A percentile compares a stretch with the other conserved stretches of the same genome.
These are phyloP conservation scores for Helotiales sp. DNA, from an alignment of 2,329 filamentous ascomycete species.

Conservation along the genomic window DNA sequence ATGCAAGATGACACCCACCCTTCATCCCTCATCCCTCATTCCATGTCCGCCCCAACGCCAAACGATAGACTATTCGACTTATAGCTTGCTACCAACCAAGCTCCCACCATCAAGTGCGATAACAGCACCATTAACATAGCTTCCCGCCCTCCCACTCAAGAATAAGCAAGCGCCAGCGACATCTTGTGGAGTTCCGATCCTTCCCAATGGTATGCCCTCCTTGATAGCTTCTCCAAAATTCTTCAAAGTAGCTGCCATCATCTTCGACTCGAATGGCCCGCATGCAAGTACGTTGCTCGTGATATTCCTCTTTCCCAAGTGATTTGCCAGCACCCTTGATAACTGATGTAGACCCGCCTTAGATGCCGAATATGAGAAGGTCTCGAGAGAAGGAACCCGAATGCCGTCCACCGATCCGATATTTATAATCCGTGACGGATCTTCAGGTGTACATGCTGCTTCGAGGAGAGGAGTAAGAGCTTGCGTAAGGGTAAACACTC, in stretches of 20 bases:
- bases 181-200: constrained; percentile 68
- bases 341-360: constrained; percentile 68
- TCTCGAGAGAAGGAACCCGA: constrained; percentile 57
- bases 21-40: background rate
- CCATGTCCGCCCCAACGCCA: background rate
- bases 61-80: constrained; percentile 3
- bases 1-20: background rate
- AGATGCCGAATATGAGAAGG: constrained; percentile 58
- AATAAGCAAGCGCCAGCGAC: constrained; percentile 73
- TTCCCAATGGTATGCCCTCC: constrained; percentile 60
- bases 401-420: constrained; percentile 66
- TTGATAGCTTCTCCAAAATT: constrained; percentile 56
- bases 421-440: constrained; percentile 61
- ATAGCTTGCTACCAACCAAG: constrained; percentile 48
- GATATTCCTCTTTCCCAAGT: constrained; percentile 59
- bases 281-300: constrained; percentile 71
- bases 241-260: constrained; percentile 70
- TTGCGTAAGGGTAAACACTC: constrained; percentile 64
- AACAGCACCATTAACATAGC: constrained; percentile 65
- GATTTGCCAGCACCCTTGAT: constrained; percentile 61
- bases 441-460: constrained; percentile 41
- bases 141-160: constrained; percentile 65
- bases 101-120: constrained; percentile 62
- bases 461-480: constrained; percentile 63
- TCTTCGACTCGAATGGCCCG: constrained; percentile 69